phyloP scores from a whole-genome alignment of 2,329 filamentous ascomycete genomes.

The Pseudopithomyces chartarum region DNA sequence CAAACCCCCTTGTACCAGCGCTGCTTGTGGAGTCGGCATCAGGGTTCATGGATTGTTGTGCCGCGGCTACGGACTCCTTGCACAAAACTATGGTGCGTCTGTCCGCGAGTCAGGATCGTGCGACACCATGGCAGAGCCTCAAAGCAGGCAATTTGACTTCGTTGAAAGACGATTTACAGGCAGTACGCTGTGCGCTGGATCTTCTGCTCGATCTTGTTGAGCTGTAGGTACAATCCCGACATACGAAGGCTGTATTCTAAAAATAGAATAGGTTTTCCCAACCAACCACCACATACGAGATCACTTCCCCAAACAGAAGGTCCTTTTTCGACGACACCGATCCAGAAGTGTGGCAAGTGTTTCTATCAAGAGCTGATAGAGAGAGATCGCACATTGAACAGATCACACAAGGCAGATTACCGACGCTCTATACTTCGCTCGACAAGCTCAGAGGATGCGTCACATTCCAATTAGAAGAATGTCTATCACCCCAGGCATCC shows the following conservation, averaged over 20 bases:
- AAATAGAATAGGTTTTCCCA: constrained; percentile 5
- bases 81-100: constrained; percentile 37
- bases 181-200: constrained; percentile 32
- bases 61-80: constrained; percentile 28
- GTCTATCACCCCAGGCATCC: background rate
- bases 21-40: constrained; percentile 31
- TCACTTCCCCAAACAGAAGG: constrained; percentile 4
- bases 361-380: constrained; percentile 7
- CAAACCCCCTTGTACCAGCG: constrained; percentile 21
- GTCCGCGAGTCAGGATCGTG: constrained; percentile 26
- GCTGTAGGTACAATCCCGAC: constrained; percentile 22
- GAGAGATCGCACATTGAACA: constrained; percentile 9
- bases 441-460: constrained; percentile 10
- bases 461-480: constrained; percentile 6
- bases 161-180: constrained; percentile 32
- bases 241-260: background rate
- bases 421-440: constrained; percentile 6
- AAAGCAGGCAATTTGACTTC: constrained; percentile 21
- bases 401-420: constrained; percentile 7
- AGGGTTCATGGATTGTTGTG: constrained; percentile 37
- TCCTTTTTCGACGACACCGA: constrained; percentile 2
- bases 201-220: constrained; percentile 36
- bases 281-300: background rate
- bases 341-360: constrained; percentile 1
- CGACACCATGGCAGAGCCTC: constrained; percentile 27